phyloP scores from a whole-genome alignment of 352 stramenopile species.

The Phytopythium mirpurense region DNA sequence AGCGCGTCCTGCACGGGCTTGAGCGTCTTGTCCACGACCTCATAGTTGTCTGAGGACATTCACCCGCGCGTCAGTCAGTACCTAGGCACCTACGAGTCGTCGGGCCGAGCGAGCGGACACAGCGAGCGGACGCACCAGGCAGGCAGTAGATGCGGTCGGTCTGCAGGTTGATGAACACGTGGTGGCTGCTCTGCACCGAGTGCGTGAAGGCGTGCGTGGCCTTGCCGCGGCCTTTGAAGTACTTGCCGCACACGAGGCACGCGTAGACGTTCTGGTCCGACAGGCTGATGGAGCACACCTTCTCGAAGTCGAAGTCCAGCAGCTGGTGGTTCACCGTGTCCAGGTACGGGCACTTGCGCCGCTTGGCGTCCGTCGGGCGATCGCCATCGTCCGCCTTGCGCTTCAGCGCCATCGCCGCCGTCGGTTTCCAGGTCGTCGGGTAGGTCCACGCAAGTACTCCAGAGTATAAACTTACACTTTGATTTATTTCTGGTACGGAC shows the following conservation, averaged over 20 bases:
- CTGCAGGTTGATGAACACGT: conserved; percentile 97
- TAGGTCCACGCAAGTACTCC: too few relatives aligned
- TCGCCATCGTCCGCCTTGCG: conserved; percentile 24
- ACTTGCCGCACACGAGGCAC: conserved; percentile 99
- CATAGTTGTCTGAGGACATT: conserved; percentile 90
- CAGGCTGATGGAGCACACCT: conserved; percentile 95
- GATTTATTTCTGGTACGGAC: not conserved
- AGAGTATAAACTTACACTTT: too few relatives aligned
- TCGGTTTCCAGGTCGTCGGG: not conserved
- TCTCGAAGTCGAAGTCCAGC: conserved; percentile 99
- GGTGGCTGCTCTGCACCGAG: conserved; percentile 94
- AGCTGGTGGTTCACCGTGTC: conserved; percentile 97
- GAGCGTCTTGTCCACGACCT: conserved; percentile 95
- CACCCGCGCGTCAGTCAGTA: not conserved
- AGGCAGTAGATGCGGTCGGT: conserved; percentile 96
- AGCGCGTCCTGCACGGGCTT: conserved; percentile 94
- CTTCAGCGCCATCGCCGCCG: conserved; percentile 27
- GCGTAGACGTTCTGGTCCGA: conserved; percentile 97
- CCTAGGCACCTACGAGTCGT: too few relatives aligned
- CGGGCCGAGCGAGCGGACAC: too few relatives aligned
- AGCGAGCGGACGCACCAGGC: conserved; percentile 29
- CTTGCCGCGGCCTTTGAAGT: conserved; percentile 93
- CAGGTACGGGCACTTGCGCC: conserved; percentile 96
- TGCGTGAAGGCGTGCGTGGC: conserved; percentile 96
- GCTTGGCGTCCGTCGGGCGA: conserved; percentile 30